Conservation (phyloP, 805 yeast genomes). For the Suhomyces pyralidae region DNA sequence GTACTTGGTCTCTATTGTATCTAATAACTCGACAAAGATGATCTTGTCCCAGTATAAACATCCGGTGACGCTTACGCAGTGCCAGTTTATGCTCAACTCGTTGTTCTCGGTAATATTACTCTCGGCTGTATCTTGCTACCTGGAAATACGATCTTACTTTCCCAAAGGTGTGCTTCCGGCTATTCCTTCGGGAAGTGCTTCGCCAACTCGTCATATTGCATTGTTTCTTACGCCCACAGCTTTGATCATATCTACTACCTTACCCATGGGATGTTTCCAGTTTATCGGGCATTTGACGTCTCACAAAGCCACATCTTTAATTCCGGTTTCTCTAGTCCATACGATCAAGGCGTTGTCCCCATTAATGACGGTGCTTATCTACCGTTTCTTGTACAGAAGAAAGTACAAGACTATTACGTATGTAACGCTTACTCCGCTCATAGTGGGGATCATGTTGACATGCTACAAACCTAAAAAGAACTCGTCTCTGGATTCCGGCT, state of each 20-base stretch:
- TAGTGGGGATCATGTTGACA: constrained; percentile 80
- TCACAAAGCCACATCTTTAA: constrained; percentile 86
- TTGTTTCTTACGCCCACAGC: constrained; percentile 54
- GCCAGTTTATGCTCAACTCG: constrained; percentile 78
- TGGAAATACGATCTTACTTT: constrained; percentile 23
- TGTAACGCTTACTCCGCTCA: constrained; percentile 72
- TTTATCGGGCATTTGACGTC: constrained; percentile 87
- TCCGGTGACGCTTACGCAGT: constrained; percentile 87
- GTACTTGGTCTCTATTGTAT: constrained; percentile 78
- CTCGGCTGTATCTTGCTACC: constrained; percentile 26
- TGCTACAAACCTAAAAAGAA: constrained; percentile 49
- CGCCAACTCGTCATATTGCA: constrained; percentile 15
- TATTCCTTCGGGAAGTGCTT: constrained; percentile 15
- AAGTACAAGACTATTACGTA: constrained; percentile 67
- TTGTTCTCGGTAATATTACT: constrained; percentile 51
- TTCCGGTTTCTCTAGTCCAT: constrained; percentile 94
- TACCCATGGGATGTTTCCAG: constrained; percentile 95
- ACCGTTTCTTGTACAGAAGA: constrained; percentile 57
- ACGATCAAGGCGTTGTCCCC: constrained; percentile 93
- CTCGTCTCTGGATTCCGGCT: constrained; percentile 3
- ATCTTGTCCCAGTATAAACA: constrained; percentile 66
- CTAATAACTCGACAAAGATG: constrained; percentile 77
- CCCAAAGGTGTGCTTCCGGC: constrained; percentile 52
- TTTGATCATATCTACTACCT: constrained; percentile 58
- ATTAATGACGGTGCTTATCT: constrained; percentile 77